Conservation (phyloP, 441 rosid species). For the Gossypium trilobum region DNA sequence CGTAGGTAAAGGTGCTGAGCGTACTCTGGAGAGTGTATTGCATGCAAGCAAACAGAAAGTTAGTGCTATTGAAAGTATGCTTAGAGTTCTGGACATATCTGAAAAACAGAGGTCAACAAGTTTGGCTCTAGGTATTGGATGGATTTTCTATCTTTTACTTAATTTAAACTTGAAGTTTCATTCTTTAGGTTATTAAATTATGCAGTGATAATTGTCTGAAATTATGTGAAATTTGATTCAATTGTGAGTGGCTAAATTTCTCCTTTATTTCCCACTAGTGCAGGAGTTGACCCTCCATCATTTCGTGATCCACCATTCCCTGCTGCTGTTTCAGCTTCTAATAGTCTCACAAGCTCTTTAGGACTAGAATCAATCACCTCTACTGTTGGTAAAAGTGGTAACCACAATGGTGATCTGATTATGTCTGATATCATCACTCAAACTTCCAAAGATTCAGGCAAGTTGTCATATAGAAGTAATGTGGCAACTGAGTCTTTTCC, state of each 20-base stretch:
- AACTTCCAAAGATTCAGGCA: constrained; percentile 85
- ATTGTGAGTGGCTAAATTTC: constrained; percentile 54
- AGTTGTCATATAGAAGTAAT: constrained; percentile 50
- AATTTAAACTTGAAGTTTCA: neutral
- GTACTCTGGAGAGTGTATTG: constrained; percentile 88
- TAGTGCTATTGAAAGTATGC: constrained; percentile 98
- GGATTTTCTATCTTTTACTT: constrained; percentile 19
- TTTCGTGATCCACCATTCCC: constrained; percentile 95
- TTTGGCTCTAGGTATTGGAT: constrained; percentile 90
- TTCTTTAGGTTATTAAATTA: constrained; percentile 17
- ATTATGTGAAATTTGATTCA: neutral
- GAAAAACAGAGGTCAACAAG: constrained; percentile 79
- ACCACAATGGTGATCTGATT: constrained; percentile 73
- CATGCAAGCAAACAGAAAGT: constrained; percentile 98
- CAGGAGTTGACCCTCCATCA: constrained; percentile 99
- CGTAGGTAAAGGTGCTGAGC: constrained; percentile 63
- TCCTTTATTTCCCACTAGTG: constrained; percentile 67
- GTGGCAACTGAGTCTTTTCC: constrained; percentile 50
- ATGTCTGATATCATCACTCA: constrained; percentile 83
- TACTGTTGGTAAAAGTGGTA: constrained; percentile 46
- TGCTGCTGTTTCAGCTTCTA: constrained; percentile 66
- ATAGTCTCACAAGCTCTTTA: constrained; percentile 40
- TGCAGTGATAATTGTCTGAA: constrained; percentile 14
- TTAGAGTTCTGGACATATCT: constrained; percentile 80
- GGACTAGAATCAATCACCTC: constrained; percentile 47